These are phyloP conservation scores for Penicillium ochrochloron DNA, from an alignment of 495 filamentous ascomycete genomes.

Conservation along the genomic window DNA sequence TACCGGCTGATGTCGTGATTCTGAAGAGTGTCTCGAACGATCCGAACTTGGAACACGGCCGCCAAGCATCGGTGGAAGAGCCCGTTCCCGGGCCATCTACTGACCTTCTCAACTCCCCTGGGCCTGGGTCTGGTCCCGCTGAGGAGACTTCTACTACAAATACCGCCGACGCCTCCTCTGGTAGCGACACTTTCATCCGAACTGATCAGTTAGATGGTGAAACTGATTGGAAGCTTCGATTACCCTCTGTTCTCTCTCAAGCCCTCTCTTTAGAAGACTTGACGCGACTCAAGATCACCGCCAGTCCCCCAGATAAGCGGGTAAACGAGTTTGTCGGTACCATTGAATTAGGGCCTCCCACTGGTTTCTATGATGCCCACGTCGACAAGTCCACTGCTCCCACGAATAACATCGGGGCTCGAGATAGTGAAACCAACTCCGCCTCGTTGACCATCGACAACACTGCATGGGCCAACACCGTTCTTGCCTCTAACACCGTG, in stretches of 20 bases:
- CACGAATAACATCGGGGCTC: conserved; percentile 19
- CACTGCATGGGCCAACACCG: conserved; percentile 98
- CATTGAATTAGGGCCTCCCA: conserved; percentile 62
- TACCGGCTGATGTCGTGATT: conserved; percentile 94
- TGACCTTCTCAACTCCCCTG: conserved; percentile 30
- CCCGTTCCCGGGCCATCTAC: conserved; percentile 13
- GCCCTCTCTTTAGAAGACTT: conserved; percentile 68
- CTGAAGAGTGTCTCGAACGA: conserved; percentile 82
- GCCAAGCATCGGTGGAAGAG: conserved; percentile 27
- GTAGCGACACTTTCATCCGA: conserved; percentile 92
- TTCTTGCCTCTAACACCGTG: conserved; percentile 88
- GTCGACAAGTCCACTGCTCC: conserved; percentile 42
- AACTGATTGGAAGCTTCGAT: conserved; percentile 96
- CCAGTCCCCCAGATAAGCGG: conserved; percentile 84
- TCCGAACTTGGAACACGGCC: conserved; percentile 29
- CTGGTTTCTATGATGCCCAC: conserved; percentile 48
- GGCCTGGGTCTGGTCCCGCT: conserved; percentile 21
- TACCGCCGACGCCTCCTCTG: conserved; percentile 29
- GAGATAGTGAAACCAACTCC: conserved; percentile 51
- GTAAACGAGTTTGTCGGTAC: conserved; percentile 95
- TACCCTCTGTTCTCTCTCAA: conserved; percentile 86
- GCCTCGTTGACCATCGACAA: conserved; percentile 91
- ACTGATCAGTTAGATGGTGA: conserved; percentile 98
- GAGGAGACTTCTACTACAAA: conserved; percentile 16
- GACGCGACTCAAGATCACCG: conserved; percentile 74